Conservation (phyloP, 192 early-diverging fungal genomes). For the Umbelopsis isabellina region DNA sequence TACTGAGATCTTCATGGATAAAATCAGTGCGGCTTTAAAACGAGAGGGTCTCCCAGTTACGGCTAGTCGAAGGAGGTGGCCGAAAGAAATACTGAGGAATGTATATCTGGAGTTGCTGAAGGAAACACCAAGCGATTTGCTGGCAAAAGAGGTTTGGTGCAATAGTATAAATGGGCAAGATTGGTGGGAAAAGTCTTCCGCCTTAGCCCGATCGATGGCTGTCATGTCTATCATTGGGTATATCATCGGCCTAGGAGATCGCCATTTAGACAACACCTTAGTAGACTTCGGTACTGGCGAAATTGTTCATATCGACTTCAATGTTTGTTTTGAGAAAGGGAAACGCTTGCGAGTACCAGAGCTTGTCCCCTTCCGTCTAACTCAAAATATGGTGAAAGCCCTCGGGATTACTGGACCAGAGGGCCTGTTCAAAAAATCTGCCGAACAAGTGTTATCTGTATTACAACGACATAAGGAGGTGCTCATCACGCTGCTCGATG, state of each 20-base stretch:
- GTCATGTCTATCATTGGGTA: conserved; percentile 87
- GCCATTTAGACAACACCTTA: conserved; percentile 92
- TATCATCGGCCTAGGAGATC: conserved; percentile 90
- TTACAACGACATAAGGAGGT: conserved; percentile 82
- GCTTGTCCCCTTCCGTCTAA: conserved; percentile 90
- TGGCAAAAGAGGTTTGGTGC: conserved; percentile 69
- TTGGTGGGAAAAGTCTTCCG: conserved; percentile 75
- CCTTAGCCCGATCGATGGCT: conserved; percentile 82
- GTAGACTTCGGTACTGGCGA: conserved; percentile 82
- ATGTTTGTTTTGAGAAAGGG: conserved; percentile 96
- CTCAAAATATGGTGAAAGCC: conserved; percentile 85
- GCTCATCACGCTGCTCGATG: conserved; percentile 86
- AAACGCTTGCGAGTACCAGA: conserved; percentile 86
- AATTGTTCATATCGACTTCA: conserved; percentile 94
- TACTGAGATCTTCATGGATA: conserved; percentile 80
- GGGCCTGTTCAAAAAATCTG: conserved; percentile 77
- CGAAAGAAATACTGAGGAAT: conserved; percentile 55
- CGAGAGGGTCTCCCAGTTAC: conserved; percentile 53
- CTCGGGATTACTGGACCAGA: conserved; percentile 84
- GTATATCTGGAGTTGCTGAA: conserved; percentile 63
- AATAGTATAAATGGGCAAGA: conserved; percentile 62
- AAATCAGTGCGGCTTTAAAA: conserved; percentile 64
- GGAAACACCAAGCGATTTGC: conserved; percentile 68
- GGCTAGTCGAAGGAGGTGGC: conserved; percentile 71
- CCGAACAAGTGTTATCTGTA: conserved; percentile 78